Base-by-base conservation (phyloP, 768 basidiomycete genomes). In the Trametopsis cervina region DNA sequence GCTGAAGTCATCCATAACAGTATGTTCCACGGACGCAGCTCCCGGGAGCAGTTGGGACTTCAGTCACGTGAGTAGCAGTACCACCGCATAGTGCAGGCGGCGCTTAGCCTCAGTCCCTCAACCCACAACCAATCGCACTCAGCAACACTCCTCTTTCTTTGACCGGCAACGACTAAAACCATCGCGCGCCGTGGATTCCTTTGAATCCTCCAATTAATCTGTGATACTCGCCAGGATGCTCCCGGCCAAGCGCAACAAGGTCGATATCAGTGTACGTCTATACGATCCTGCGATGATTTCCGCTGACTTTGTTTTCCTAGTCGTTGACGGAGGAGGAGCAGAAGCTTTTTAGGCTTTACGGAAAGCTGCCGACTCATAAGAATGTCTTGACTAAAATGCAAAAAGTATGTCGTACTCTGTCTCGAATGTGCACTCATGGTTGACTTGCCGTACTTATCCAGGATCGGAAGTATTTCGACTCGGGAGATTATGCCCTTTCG, bases 401-500 rank as follows among this genome's bases (percentile, higher is more conserved):
- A 68, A 95, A 91, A 83, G 94, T 89, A 39, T 42, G 35, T 22
- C 25, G 2, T 36, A 25, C 15, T 36, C 2, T 38, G 40, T 23
- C 22, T 26, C 33, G 15, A 43, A n/a, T 6, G 18, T 42, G 20
- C 29, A n/a, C 18, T 24, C 18, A 22, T 4, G 40, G 21, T 36
- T 4, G 27, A 20, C 38, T 18, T 47, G 33, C 52, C 37, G 38
- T 44, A 22, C 33, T 43, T 60, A 49, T 44, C 29, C 57, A 97
- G 94, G 95, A 99, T 63, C 89, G 96, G 60, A 98, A 98, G 69
- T 99, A 92, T 71, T 99, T 99, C 66, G 96, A 98, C 69, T 98
- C 95, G 47, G 96, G 96, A 49, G 96, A 99, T 66, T 98, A 98
- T 62, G 94, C 94, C 24, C 74, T 99, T 56, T 92, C 91, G 43